Conservation (phyloP, 176 grass and related monocot genomes). For the Cymbopogon citratus region DNA sequence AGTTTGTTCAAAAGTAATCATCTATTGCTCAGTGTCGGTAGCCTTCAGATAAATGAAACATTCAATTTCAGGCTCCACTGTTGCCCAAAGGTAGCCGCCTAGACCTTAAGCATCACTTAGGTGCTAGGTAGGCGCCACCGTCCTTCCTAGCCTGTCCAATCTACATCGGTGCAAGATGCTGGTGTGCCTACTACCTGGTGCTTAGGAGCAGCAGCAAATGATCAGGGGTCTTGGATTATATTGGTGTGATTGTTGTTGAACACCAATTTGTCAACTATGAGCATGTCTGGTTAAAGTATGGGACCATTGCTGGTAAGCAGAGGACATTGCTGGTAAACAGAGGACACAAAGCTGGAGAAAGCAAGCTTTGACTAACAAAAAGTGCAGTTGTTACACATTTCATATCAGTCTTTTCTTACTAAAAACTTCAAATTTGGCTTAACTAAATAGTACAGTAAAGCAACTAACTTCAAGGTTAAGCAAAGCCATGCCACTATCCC, state of each 20-base stretch:
- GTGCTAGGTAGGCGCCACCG: neutral
- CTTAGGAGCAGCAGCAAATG: neutral
- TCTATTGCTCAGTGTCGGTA: neutral
- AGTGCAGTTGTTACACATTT: conserved; percentile 21
- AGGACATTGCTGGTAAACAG: conserved; percentile 28
- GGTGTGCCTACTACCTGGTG: neutral
- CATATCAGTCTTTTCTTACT: conserved; percentile 18
- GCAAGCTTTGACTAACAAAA: conserved; percentile 14
- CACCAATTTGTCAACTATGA: neutral
- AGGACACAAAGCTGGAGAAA: conserved; percentile 32
- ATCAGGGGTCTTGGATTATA: neutral
- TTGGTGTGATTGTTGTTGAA: neutral
- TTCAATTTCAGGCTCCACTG: neutral
- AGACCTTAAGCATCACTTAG: neutral
- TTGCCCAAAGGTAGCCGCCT: neutral
- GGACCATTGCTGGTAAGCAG: conserved; percentile 13
- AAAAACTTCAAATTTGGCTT: conserved; percentile 13
- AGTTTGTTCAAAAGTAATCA: conserved; percentile 12
- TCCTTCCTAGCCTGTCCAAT: neutral
- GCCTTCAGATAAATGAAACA: neutral
- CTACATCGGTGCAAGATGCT: neutral
- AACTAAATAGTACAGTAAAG: conserved; percentile 25
- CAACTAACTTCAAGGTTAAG: conserved; percentile 28
- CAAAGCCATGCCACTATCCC: neutral
- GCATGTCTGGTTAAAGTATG: conserved; percentile 17